Base-by-base conservation (phyloP, 805 yeast species). In the Starmerella ratchasimensis region DNA sequence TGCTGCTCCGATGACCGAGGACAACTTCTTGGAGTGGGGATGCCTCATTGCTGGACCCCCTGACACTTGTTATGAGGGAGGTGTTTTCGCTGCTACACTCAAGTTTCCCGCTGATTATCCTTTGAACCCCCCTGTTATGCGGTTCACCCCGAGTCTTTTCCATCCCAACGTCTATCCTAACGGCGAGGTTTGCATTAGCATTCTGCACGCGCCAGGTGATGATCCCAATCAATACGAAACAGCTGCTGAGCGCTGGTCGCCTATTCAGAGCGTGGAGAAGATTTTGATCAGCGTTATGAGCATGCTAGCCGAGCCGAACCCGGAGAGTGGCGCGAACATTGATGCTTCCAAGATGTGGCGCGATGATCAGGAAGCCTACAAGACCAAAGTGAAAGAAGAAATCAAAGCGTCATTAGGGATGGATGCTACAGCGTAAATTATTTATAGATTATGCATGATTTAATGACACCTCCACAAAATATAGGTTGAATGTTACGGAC, bases 211-310 rank as follows among this genome's bases (percentile, higher is more conserved):
- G 1, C 94, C 97, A 1, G 98, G 98, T 9, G 94, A 86, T 50
- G 98, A 90, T 58, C 97, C 98, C 16, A 73, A 84, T 57, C 84
- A 79, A 68, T 90, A 90, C 60, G 98, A 90, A 58, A 61, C 81
- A 22, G 94, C 97, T 0, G 93, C 86, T 50, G 98, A 90, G 61
- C 66, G 98, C 47, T 90, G 98, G 98, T 80, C 93, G 5, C 98
- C 98, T 0, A 86, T 90, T 22, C 98, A 90, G 58, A 80, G 93
- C 55, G 86, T 90, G n/a, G 98, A 90, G 61, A 90, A 90, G 68
- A 90, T 90, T 43, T 64, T 90, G 44, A 61, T 90, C 42, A 79
- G 93, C 58, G 97, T 90, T 17, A 74, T 86, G 69, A 80, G 94
- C 52, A 86, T 90, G 96, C 67, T 90, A 43, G 94, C 96, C 5